A percentile compares a stretch with the other conserved stretches of the same genome.
phyloP scores from a whole-genome alignment of 352 stramenopile genomes.

The Aphanomyces invadans region DNA sequence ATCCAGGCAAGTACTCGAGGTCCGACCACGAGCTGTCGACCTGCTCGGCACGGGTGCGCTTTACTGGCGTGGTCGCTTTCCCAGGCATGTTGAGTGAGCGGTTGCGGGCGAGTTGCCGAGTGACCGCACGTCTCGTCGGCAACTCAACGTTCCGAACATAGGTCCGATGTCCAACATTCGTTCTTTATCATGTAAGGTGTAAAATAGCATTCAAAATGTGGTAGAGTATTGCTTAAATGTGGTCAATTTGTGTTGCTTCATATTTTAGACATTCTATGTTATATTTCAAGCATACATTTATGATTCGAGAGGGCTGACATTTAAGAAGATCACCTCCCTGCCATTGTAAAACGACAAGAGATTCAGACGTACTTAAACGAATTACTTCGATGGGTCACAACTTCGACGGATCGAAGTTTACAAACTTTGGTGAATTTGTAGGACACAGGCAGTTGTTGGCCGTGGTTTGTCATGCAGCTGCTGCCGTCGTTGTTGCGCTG shows the following conservation, averaged over 20 bases:
- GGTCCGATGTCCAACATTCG: background rate
- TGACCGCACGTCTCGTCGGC: background rate
- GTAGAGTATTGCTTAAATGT: too few relatives aligned
- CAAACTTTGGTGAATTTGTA: slow-evolving; percentile 19
- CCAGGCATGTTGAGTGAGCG: background rate
- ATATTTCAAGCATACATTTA: slow-evolving; percentile 1
- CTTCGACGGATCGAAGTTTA: slow-evolving; percentile 16
- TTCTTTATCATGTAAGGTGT: background rate
- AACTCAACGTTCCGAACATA: background rate
- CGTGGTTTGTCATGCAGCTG: too few relatives aligned
- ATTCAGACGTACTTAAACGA: background rate
- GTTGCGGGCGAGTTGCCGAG: background rate
- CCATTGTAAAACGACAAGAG: background rate
- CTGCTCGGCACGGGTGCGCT: background rate
- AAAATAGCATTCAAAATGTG: background rate
- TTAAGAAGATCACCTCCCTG: background rate
- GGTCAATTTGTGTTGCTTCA: too few relatives aligned
- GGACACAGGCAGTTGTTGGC: slow-evolving; percentile 1
- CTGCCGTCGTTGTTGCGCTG: too few relatives aligned
- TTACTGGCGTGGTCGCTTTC: background rate
- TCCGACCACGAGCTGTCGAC: slow-evolving; percentile 35
- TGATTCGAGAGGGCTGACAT: background rate
- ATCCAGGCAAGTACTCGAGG: slow-evolving; percentile 85
- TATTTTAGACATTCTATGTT: too few relatives aligned
- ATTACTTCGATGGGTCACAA: background rate